Conservation (phyloP, 2,329 filamentous ascomycete genomes). For the Fusarium drepaniforme region DNA sequence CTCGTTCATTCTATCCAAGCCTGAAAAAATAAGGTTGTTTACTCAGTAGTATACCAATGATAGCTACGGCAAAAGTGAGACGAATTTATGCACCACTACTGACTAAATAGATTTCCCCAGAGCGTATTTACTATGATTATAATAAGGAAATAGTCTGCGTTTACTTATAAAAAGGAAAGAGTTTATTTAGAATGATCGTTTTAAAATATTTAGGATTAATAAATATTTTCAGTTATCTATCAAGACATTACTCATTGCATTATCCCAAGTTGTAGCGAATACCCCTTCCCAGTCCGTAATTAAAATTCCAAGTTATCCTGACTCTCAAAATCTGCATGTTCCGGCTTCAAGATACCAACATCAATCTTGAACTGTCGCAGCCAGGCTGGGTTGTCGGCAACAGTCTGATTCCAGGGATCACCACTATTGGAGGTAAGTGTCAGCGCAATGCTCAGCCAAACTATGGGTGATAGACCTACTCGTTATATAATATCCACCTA, state of each 20-base stretch:
- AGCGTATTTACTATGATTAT: not conserved
- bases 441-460: not conserved
- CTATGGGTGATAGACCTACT: not conserved
- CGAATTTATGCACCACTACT: not conserved
- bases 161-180: not conserved
- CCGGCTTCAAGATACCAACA: not conserved
- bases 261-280: not conserved
- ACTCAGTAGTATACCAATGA: not conserved
- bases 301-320: not conserved
- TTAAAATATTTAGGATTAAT: not conserved
- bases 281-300: too few relatives aligned
- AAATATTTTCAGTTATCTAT: not conserved
- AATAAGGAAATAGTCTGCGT: not conserved
- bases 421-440: not conserved
- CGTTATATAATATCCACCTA: conserved; percentile 14
- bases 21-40: not conserved
- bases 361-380: not conserved
- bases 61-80: not conserved
- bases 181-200: not conserved
- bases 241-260: not conserved
- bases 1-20: not conserved
- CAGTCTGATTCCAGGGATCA: not conserved
- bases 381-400: not conserved
- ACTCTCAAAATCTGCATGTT: not conserved
- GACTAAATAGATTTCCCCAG: not conserved